Evolutionary conservation across 192 early-diverging fungal genomes (phyloP), one percentile per base, ranked within the genome.

Genomic region (Rhizophagus clarus): DNA sequence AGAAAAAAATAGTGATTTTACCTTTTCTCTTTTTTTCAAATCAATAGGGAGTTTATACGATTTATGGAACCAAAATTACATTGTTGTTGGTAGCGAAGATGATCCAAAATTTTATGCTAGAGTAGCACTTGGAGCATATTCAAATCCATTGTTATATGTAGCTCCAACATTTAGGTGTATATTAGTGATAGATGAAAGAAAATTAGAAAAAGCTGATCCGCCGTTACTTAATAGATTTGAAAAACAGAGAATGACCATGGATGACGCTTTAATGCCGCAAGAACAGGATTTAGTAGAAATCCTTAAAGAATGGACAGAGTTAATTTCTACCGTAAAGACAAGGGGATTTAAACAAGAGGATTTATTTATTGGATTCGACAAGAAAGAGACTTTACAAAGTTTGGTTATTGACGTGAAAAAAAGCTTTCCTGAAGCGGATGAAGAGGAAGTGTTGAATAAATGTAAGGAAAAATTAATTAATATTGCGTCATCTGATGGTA

Each of bases 21-120:
- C 8, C 40, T 42, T 42, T 42, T 9, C 40, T 24, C 22, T 5
- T 22, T n/a, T 8, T n/a, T 37, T 20, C 12, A n/a, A 37, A 28
- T 10, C 11, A 40, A 42, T 34, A 70, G 79, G 79, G 14, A 77
- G 73, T 29, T 49, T 80, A 17, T 80, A 80, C 34, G 79, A 80
- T 40, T 61, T 80, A 49, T 80, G 79, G 79, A 80, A 80, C 75
- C 79, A 80, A 31, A 80, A 80, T 74, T 80, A 80, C 24, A 80
- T 80, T 28, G 31, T 45, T 12, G 17, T 37, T 7, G 79, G 79
- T 17, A 74, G 60, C n/a, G 9, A 20, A 20, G 79, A 76, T 3
- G 31, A 80, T 60, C 34, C 79, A 8, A 80, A 77, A 14, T 80
- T 75, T 24, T 80, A 34, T 61, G 37, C 71, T 0, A 34, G 79